phyloP scores from a whole-genome alignment of 139 green algal species.

The Dunaliella sp. region DNA sequence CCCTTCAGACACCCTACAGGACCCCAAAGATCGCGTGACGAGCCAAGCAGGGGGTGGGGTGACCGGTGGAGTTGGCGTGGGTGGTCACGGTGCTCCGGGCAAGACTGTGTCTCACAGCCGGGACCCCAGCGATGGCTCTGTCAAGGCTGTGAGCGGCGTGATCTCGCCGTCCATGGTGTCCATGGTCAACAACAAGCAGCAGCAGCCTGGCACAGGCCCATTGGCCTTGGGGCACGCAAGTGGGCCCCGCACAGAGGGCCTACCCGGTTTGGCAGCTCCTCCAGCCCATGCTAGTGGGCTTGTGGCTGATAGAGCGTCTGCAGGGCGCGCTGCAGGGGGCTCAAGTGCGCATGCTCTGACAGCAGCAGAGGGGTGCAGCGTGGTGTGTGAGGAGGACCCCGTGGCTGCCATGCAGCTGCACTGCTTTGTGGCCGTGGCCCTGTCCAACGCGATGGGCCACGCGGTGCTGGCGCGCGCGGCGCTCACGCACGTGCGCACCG shows the following conservation, averaged over 20 bases:
- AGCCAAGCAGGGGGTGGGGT: too few relatives aligned
- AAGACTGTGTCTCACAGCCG: background rate
- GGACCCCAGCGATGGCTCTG: background rate
- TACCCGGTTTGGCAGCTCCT: too few relatives aligned
- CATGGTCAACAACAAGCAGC: background rate
- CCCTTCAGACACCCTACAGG: background rate
- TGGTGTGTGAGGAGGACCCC: background rate
- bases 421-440: constrained; percentile 22
- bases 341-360: too few relatives aligned
- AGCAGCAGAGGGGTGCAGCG: background rate
- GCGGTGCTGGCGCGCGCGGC: constrained; percentile 18
- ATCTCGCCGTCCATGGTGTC: background rate
- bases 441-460: constrained; percentile 29
- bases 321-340: background rate
- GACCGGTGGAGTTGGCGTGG: too few relatives aligned
- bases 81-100: too few relatives aligned
- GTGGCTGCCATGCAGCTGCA: background rate
- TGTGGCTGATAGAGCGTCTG: background rate
- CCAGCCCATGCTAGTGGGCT: background rate
- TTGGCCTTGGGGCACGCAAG: background rate
- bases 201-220: background rate
- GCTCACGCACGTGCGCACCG: background rate
- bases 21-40: background rate
- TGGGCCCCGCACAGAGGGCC: too few relatives aligned
- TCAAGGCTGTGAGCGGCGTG: background rate